A percentile compares a stretch with the other conserved stretches of the same genome.
phyloP scores from a whole-genome alignment of 768 basidiomycete genomes.

The Auriculariales sp. region DNA sequence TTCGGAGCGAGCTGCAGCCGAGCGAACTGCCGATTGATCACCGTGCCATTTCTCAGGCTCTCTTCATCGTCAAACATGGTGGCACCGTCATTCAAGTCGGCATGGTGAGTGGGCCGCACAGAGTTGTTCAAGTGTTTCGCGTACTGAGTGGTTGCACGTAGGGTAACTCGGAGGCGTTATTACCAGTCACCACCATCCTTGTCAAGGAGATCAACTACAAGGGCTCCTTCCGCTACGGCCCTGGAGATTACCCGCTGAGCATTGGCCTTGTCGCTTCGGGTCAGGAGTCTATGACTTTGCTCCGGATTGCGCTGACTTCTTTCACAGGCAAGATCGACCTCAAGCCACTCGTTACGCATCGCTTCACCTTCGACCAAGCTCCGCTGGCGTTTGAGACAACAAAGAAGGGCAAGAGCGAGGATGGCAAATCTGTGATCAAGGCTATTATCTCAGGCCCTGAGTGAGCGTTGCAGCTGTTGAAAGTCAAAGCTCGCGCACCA shows the following conservation, averaged over 20 bases:
- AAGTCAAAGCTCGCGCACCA: too few species aligned
- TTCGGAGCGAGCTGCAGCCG: slow-evolving; percentile 63
- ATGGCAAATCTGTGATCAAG: slow-evolving; percentile 84
- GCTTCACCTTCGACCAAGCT: slow-evolving; percentile 67
- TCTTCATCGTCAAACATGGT: slow-evolving; percentile 9
- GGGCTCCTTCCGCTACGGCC: slow-evolving; percentile 87
- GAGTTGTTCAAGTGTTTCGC: background rate
- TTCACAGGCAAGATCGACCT: slow-evolving; percentile 70
- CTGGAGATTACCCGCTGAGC: slow-evolving; percentile 19
- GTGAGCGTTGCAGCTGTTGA: slow-evolving; percentile 29
- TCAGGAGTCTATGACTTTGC: slow-evolving; percentile 11
- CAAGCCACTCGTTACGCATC: slow-evolving; percentile 79
- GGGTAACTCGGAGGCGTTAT: too few species aligned
- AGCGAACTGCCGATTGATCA: background rate
- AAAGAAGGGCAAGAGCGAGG: slow-evolving; percentile 60
- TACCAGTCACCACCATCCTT: slow-evolving; percentile 37
- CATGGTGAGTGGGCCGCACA: slow-evolving; percentile 46
- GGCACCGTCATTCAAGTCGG: slow-evolving; percentile 50
- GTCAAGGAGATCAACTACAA: slow-evolving; percentile 70
- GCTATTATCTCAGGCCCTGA: slow-evolving; percentile 76
- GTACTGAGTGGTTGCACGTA: too few species aligned
- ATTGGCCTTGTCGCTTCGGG: slow-evolving; percentile 4
- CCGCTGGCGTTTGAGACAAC: slow-evolving; percentile 71
- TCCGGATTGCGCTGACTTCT: slow-evolving; percentile 2
- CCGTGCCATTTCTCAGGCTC: slow-evolving; percentile 42